A percentile compares a stretch with the other conserved stretches of the same genome.
Conservation (phyloP, 1,139 yeast genomes). For the Groenewaldozyma auringiensis region DNA sequence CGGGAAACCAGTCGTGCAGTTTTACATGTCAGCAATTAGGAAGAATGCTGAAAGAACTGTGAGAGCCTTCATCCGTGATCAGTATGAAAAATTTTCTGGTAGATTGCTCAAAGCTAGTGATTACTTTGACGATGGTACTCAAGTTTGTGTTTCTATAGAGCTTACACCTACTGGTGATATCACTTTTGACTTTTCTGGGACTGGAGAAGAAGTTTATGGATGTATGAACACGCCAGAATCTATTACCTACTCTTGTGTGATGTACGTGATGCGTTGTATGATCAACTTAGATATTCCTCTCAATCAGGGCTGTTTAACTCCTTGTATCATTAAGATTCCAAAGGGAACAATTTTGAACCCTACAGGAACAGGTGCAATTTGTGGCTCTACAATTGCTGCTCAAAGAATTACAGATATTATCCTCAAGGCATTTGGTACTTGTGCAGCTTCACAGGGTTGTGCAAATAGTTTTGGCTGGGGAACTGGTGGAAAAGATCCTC, state of each 20-base stretch:
- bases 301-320: slow-evolving; percentile 62
- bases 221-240: slow-evolving; percentile 23
- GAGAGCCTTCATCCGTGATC: too few species aligned
- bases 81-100: slow-evolving; percentile 20
- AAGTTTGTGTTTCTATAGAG: slow-evolving; percentile 34
- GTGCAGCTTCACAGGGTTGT: slow-evolving; percentile 52
- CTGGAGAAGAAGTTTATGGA: slow-evolving; percentile 41
- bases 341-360: slow-evolving; percentile 55
- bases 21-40: slow-evolving; percentile 42
- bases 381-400: slow-evolving; percentile 65
- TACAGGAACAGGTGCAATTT: slow-evolving; percentile 55
- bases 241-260: slow-evolving; percentile 44
- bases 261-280: slow-evolving; percentile 54
- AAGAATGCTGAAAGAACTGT: slow-evolving; percentile 39
- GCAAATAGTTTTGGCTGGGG: slow-evolving; percentile 44
- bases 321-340: slow-evolving; percentile 48
- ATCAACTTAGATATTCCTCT: slow-evolving; percentile 57
- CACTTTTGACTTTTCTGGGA: slow-evolving; percentile 40
- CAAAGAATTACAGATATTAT: slow-evolving; percentile 61
- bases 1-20: slow-evolving; percentile 35
- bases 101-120: slow-evolving; percentile 34
- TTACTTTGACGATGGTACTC: slow-evolving; percentile 43
- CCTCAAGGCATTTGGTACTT: slow-evolving; percentile 53
- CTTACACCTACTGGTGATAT: slow-evolving; percentile 30
- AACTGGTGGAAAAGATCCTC: too few species aligned